Conservation (phyloP, 2,329 filamentous ascomycete genomes). For the Aotearoamyces nothofagi region DNA sequence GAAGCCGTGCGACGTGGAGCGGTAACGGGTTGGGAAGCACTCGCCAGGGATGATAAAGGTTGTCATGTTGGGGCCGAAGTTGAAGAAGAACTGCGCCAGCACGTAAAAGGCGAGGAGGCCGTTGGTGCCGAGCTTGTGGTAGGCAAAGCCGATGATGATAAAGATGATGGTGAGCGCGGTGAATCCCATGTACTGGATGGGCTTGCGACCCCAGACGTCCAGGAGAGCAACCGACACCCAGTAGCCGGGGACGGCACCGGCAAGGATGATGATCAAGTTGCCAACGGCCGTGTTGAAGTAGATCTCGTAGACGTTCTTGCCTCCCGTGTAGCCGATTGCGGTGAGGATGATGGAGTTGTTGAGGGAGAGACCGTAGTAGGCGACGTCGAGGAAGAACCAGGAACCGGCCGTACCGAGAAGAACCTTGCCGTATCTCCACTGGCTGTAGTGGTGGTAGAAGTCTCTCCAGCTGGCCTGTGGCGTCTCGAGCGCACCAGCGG, state of each 20-base stretch:
- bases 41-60: constrained; percentile 20
- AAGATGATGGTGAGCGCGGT: constrained; percentile 42
- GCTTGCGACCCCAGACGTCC: constrained; percentile 61
- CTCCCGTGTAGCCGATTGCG: constrained; percentile 54
- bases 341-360: constrained; percentile 59
- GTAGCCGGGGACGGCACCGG: constrained; percentile 68
- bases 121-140: constrained; percentile 28
- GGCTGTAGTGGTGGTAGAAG: constrained; percentile 54
- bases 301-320: constrained; percentile 48
- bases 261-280: constrained; percentile 61
- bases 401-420: constrained; percentile 69
- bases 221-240: constrained; percentile 60
- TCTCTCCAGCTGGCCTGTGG: constrained; percentile 60
- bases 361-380: constrained; percentile 53
- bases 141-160: constrained; percentile 42
- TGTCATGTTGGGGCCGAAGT: constrained; percentile 28
- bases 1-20: constrained; percentile 17
- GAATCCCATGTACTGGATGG: constrained; percentile 53
- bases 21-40: constrained; percentile 18
- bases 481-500: constrained; percentile 39
- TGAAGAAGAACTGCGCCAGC: constrained; percentile 49
- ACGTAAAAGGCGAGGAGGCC: constrained; percentile 44
- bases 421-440: constrained; percentile 57
- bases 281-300: constrained; percentile 61
- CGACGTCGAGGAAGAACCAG: constrained; percentile 61